phyloP scores from a whole-genome alignment of 306 rosid species.

The Nissolia schottii region DNA sequence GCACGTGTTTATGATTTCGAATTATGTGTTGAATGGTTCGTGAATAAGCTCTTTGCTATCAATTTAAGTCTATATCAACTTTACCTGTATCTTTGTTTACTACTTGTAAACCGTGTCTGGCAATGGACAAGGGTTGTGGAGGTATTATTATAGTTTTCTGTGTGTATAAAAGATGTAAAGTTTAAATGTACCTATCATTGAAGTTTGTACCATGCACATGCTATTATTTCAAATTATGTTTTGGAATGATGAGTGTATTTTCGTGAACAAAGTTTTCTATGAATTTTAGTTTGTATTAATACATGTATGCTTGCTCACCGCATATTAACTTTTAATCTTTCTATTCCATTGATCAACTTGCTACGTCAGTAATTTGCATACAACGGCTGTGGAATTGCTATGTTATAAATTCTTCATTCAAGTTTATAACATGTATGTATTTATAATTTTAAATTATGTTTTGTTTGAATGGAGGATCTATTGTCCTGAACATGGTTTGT shows the following conservation, averaged over 20 bases:
- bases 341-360: no score
- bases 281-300: no score
- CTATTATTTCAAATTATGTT: not conserved
- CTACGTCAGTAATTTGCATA: not conserved
- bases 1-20: not conserved
- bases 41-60: no score
- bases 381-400: not conserved
- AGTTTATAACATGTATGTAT: no score
- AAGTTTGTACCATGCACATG: not conserved
- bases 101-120: not conserved
- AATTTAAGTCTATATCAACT: not conserved
- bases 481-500: not conserved
- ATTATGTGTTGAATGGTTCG: not conserved
- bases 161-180: no score
- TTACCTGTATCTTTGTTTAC: not conserved
- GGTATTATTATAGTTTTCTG: no score
- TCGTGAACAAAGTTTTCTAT: not conserved
- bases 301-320: no score
- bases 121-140: conserved; percentile 95
- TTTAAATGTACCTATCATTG: no score
- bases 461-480: no score
- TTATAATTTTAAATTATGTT: not conserved
- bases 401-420: not conserved
- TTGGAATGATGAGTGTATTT: not conserved
- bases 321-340: no score